phyloP scores from a whole-genome alignment of 2,329 filamentous ascomycete species.

The Metarhizium album region DNA sequence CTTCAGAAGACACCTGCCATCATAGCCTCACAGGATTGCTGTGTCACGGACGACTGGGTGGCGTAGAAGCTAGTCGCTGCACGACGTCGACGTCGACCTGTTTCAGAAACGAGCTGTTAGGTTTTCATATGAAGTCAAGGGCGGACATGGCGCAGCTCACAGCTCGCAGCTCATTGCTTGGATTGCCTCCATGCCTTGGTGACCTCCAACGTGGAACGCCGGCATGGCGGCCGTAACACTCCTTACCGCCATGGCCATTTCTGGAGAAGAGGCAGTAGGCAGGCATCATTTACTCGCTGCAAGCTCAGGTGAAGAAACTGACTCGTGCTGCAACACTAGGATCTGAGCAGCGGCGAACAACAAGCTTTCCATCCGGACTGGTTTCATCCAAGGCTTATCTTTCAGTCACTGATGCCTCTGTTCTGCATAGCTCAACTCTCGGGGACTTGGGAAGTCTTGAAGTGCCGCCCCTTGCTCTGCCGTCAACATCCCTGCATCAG shows the following conservation, averaged over 20 bases:
- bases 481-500: no score
- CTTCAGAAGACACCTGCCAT: background rate
- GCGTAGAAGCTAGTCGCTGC: background rate
- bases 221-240: background rate
- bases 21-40: background rate
- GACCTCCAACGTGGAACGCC: no score
- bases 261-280: background rate
- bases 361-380: background rate
- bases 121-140: background rate
- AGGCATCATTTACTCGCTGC: background rate
- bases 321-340: background rate
- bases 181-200: background rate
- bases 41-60: background rate
- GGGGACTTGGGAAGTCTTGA: background rate
- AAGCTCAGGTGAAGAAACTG: background rate
- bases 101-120: background rate
- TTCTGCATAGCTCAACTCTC: background rate
- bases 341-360: no score
- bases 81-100: background rate
- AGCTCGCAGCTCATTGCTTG: background rate
- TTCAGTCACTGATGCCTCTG: background rate
- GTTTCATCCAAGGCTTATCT: background rate
- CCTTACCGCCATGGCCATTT: background rate
- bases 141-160: background rate
- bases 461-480: background rate